phyloP scores from a whole-genome alignment of 495 filamentous ascomycete species.

The Penicillium lividum region DNA sequence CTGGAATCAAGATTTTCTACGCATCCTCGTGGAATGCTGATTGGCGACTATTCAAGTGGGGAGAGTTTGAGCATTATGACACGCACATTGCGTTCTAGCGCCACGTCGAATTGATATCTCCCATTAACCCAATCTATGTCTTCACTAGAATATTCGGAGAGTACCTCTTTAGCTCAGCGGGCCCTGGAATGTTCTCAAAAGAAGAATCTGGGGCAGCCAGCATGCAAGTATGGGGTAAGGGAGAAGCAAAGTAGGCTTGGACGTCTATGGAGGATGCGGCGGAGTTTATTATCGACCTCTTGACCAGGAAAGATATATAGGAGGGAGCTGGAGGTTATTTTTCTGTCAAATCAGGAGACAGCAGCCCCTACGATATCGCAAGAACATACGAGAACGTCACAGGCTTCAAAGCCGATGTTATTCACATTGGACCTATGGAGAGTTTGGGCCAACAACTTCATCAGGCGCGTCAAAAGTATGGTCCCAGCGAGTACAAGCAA shows the following conservation, averaged over 20 bases:
- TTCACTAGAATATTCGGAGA: constrained; percentile 1
- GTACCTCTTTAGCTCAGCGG: background rate
- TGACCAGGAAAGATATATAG: background rate
- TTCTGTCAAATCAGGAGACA: background rate
- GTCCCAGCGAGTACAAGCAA: background rate
- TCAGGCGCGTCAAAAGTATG: background rate
- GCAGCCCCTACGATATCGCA: background rate
- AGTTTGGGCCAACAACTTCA: background rate
- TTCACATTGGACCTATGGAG: background rate
- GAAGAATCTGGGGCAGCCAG: background rate
- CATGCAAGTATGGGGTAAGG: background rate
- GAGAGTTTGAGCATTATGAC: constrained; percentile 1
- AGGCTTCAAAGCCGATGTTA: background rate
- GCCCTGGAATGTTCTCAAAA: background rate
- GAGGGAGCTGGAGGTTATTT: constrained; percentile 1
- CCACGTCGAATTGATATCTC: background rate
- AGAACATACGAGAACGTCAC: background rate
- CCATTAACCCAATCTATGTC: constrained; percentile 3
- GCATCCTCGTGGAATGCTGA: constrained; percentile 1
- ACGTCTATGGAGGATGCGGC: background rate
- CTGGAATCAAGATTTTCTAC: background rate
- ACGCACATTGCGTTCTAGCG: background rate
- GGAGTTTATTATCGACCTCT: background rate
- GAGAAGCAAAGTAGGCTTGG: background rate
- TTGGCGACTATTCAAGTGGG: background rate